Percentiles rank a stretch among this genome's conserved stretches.
Conservation (phyloP, 257 asterid species). For the Ajuga chamaepitys region DNA sequence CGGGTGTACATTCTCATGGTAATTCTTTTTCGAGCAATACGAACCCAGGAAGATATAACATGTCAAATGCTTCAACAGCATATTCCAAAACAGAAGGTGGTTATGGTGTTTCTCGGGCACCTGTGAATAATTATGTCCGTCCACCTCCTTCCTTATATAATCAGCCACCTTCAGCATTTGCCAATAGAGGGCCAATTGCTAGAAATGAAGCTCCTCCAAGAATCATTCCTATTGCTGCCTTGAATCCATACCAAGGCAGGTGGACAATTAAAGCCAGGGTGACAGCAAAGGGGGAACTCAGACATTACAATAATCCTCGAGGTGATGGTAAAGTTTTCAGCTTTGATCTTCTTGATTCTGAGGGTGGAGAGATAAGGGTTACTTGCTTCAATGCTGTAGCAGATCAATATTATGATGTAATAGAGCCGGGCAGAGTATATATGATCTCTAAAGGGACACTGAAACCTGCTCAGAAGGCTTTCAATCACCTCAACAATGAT, state of each 20-base stretch:
- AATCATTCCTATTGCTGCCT: conserved; percentile 73
- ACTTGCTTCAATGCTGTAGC: conserved; percentile 94
- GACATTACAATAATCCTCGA: conserved; percentile 58
- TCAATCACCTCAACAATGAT: conserved; percentile 75
- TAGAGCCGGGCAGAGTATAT: conserved; percentile 69
- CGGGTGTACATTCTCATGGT: conserved; percentile 34
- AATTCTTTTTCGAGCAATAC: conserved; percentile 31
- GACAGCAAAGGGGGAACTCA: conserved; percentile 68
- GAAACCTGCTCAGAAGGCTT: conserved; percentile 63
- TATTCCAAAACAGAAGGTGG: conserved; percentile 41
- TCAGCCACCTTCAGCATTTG: conserved; percentile 54
- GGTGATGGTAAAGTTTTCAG: conserved; percentile 96
- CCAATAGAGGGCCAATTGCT: conserved; percentile 80
- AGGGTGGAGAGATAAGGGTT: conserved; percentile 87
- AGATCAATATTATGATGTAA: conserved; percentile 58
- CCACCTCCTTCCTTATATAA: conserved; percentile 56
- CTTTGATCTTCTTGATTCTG: conserved; percentile 88
- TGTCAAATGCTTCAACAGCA: conserved; percentile 24
- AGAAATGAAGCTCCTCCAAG: conserved; percentile 75
- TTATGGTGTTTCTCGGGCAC: conserved; percentile 36
- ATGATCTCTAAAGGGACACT: conserved; percentile 66
- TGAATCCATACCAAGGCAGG: conserved; percentile 79
- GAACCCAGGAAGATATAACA: conserved; percentile 33
- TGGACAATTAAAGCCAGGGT: conserved; percentile 98
- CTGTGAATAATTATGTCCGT: conserved; percentile 44